Conservation (phyloP, 1,284 basidiomycete species). For the Spongispora temasekensis region DNA sequence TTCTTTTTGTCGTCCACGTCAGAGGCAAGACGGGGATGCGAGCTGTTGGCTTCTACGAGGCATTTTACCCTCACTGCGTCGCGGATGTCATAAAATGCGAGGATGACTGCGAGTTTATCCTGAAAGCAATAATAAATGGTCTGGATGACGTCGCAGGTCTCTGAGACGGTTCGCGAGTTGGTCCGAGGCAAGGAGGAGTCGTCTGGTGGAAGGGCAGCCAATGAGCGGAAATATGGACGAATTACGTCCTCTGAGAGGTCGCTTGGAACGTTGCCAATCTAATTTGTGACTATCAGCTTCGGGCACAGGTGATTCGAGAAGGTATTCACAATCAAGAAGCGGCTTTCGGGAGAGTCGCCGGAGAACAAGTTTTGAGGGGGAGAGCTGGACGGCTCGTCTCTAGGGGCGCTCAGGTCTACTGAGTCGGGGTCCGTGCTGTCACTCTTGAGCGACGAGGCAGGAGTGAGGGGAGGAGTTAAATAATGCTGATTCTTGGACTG, state of each 20-base stretch:
- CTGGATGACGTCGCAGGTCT: slow-evolving; percentile 39
- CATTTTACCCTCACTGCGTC: slow-evolving; percentile 51
- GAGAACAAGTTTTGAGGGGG: slow-evolving; percentile 10
- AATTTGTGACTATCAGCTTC: slow-evolving; percentile 16
- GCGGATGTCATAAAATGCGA: slow-evolving; percentile 66
- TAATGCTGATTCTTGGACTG: slow-evolving; percentile 39
- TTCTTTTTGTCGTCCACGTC: slow-evolving; percentile 25
- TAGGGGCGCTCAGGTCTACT: slow-evolving; percentile 20
- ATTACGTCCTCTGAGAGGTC: slow-evolving; percentile 40
- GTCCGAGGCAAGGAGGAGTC: slow-evolving; percentile 12
- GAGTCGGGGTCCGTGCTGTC: slow-evolving; percentile 39
- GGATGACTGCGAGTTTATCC: slow-evolving; percentile 50
- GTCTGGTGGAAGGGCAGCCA: slow-evolving; percentile 21
- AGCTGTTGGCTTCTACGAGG: slow-evolving; percentile 38
- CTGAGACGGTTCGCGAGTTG: slow-evolving; percentile 10
- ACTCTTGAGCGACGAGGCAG: slow-evolving; percentile 49
- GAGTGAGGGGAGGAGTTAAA: slow-evolving; percentile 59
- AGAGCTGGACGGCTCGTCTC: slow-evolving; percentile 11
- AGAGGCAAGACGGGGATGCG: slow-evolving; percentile 18
- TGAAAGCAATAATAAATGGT: slow-evolving; percentile 54
- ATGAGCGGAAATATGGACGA: slow-evolving; percentile 29
- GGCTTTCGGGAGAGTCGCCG: slow-evolving; percentile 32
- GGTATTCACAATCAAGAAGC: slow-evolving; percentile 46
- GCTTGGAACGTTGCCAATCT: slow-evolving; percentile 38
- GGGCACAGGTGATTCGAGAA: background rate